Evolutionary conservation across 371 early-diverging fungal genomes (phyloP), one percentile per base, ranked within the genome.

Genomic region (Circinella minor): DNA sequence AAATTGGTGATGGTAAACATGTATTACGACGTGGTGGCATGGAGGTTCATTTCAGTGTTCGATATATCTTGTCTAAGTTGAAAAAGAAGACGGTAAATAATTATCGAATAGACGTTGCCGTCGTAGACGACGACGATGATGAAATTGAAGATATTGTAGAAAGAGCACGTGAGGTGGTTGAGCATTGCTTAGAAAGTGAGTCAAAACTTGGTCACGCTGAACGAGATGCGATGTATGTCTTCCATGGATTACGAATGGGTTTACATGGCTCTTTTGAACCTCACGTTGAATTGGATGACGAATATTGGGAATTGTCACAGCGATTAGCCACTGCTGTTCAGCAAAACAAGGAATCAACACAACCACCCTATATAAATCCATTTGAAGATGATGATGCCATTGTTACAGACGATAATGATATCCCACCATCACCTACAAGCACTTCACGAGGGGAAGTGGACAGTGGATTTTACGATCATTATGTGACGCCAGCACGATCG

Each of bases 171-270:
- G 47, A 71, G 11, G 68, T 77, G 8, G 64, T 86, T 14, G 76
- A 79, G 66, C 80, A 81, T 37, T 83, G 84, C 63, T 57, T 86
- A 66, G 81, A 81, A 67, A 84, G 82, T 54, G 86, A 86, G 55
- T 55, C 75, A 14, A 83, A 80, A 55, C 71, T 84, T 18, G 77
- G 78, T 36, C 77, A 80, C 66, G 65, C 75, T 18, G 86, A 86
- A 70, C 74, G 81, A 38, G 81, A 81, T 66, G 82, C 85, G 20
- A 85, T 87, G 86, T 85, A 86, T 67, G 68, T 80, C 34, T 83
- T 81, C 72, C 85, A 85, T 72, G 77, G 78, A 9, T 65, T 84
- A 67, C 75, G 83, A 47, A 80, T 75, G 63, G 82, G 75, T 15
- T 70, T 77, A 43, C 71, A 69, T 60, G 80, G 80, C 55, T 66